phyloP scores from a whole-genome alignment of 2,329 filamentous ascomycete genomes.

The Apiospora rasikravindrae region DNA sequence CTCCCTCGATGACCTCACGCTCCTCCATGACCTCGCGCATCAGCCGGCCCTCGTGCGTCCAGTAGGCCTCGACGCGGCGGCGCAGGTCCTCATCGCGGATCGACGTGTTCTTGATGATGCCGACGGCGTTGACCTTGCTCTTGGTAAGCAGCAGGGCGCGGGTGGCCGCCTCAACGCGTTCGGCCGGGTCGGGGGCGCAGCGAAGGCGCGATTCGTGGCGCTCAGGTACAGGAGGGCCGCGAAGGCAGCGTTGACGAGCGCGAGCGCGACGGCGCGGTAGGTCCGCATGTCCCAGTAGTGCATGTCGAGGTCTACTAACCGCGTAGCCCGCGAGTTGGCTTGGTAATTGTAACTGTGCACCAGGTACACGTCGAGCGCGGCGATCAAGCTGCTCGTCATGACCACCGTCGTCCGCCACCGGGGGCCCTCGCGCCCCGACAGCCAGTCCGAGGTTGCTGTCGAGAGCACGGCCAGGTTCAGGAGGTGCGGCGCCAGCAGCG shows the following conservation, averaged over 20 bases:
- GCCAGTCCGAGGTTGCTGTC: constrained; percentile 70
- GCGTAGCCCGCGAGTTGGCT: constrained; percentile 65
- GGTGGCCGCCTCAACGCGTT: constrained; percentile 67
- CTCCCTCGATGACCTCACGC: constrained; percentile 72
- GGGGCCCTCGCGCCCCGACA: constrained; percentile 67
- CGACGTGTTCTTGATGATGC: constrained; percentile 80
- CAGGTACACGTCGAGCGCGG: constrained; percentile 69
- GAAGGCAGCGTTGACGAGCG: constrained; percentile 66
- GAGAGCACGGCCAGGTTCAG: constrained; percentile 76
- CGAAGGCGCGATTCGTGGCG: constrained; percentile 80
- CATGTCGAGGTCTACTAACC: constrained; percentile 68
- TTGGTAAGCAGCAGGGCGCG: constrained; percentile 63
- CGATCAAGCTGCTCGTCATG: constrained; percentile 63
- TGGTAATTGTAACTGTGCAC: constrained; percentile 69
- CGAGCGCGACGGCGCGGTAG: constrained; percentile 68
- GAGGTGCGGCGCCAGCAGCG: constrained; percentile 78
- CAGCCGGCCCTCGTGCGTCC: constrained; percentile 75
- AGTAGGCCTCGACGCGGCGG: constrained; percentile 72
- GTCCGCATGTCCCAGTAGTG: constrained; percentile 74
- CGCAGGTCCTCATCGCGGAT: constrained; percentile 76
- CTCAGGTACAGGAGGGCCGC: constrained; percentile 75
- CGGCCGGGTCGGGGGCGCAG: constrained; percentile 64
- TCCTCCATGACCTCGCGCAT: constrained; percentile 82
- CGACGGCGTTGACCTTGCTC: constrained; percentile 73
- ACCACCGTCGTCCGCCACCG: constrained; percentile 76